A percentile compares a stretch with the other conserved stretches of the same genome.
phyloP scores from a whole-genome alignment of 1,139 yeast genomes.

The Pichia sp. region DNA sequence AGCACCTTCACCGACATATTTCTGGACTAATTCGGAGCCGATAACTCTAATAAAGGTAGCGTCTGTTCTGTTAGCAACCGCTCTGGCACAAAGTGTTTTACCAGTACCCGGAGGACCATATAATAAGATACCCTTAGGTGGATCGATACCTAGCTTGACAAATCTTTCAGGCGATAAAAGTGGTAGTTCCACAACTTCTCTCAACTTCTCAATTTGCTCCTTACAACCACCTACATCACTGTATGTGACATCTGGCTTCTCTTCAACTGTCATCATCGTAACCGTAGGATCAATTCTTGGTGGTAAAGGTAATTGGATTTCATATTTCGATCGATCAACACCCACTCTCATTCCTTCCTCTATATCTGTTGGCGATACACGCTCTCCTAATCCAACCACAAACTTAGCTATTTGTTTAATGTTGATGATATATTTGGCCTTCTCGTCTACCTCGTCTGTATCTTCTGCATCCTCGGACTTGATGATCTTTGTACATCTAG shows the following conservation, averaged over 20 bases:
- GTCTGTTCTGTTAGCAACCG: conserved; percentile 97
- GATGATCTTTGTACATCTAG: conserved; percentile 96
- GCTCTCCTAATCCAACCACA: conserved; percentile 92
- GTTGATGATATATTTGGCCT: conserved; percentile 89
- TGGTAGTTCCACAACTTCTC: conserved; percentile 97
- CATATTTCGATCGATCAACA: conserved; percentile 94
- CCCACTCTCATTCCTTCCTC: conserved; percentile 99
- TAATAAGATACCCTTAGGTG: conserved; percentile 92
- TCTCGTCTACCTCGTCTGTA: conserved; percentile 55
- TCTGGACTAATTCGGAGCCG: conserved; percentile 96
- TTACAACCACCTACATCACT: conserved; percentile 97
- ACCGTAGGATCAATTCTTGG: conserved; percentile 97
- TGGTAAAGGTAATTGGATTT: conserved; percentile 93
- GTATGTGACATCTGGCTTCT: conserved; percentile 89
- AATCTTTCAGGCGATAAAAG: conserved; percentile 91
- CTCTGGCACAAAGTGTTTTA: conserved; percentile 95
- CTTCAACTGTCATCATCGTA: conserved; percentile 99
- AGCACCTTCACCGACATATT: conserved; percentile 99
- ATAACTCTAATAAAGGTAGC: conserved; percentile 97
- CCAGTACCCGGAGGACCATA: conserved; percentile 99
- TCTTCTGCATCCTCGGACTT: conserved; percentile 39
- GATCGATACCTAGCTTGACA: conserved; percentile 94
- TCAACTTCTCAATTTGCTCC: conserved; percentile 92
- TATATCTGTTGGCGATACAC: conserved; percentile 96
- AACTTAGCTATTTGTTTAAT: conserved; percentile 97